A percentile compares a stretch with the other conserved stretches of the same genome.
Conservation (phyloP, 2,329 filamentous ascomycete genomes). For the Nothophaeocryptopus gaeumannii region DNA sequence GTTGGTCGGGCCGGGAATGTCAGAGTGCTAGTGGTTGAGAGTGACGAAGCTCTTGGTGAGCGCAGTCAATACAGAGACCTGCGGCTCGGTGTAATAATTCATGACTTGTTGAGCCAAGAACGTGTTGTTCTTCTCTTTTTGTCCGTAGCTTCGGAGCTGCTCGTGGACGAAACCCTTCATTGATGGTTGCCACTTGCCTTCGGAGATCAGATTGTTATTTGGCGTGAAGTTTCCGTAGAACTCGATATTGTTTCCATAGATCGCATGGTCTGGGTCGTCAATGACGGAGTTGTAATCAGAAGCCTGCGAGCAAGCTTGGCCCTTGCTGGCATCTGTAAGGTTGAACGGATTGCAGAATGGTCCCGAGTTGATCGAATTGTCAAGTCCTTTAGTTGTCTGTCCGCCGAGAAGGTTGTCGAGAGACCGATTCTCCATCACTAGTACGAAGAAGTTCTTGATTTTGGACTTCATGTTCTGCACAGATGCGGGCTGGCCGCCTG, state of each 20-base stretch:
- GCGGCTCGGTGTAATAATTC: constrained; percentile 38
- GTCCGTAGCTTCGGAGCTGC: constrained; percentile 38
- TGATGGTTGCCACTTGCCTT: constrained; percentile 23
- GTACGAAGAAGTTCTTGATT: background rate
- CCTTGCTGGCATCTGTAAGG: constrained; percentile 2
- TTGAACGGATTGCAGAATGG: constrained; percentile 14
- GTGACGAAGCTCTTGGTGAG: constrained; percentile 40
- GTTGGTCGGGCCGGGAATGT: constrained; percentile 43
- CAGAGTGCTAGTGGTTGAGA: constrained; percentile 39
- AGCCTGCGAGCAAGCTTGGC: constrained; percentile 15
- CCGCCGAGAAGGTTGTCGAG: constrained; percentile 42
- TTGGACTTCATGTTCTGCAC: background rate
- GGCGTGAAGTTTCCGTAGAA: constrained; percentile 41
- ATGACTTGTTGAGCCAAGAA: constrained; percentile 34
- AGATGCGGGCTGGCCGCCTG: background rate
- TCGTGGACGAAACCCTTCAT: constrained; percentile 42
- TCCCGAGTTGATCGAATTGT: constrained; percentile 13
- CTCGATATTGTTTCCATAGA: constrained; percentile 33
- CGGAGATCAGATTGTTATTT: constrained; percentile 33
- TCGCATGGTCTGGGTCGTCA: constrained; percentile 40
- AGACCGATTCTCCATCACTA: constrained; percentile 41
- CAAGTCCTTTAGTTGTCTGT: constrained; percentile 8
- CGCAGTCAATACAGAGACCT: constrained; percentile 36
- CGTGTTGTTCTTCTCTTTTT: constrained; percentile 36
- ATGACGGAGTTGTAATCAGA: constrained; percentile 40